Evolutionary conservation across 306 rosid species (phyloP), one percentile per base, ranked within the genome.

Genomic region (Geum urbanum): DNA sequence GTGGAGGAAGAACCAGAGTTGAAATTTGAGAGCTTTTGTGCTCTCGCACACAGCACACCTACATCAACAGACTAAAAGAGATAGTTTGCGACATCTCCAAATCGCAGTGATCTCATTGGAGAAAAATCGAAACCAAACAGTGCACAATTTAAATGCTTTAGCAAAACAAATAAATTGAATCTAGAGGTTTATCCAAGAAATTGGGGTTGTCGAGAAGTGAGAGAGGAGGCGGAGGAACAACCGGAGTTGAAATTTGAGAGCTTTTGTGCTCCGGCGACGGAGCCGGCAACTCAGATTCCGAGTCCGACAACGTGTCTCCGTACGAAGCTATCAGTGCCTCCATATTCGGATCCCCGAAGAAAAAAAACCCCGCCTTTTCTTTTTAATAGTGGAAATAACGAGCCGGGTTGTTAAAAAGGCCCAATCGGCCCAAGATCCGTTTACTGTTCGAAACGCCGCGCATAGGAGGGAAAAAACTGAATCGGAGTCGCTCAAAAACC

Each of bases 261-360:
- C 9, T 27, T 51, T 50, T 66, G 48, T 22, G 18, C 4, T 82
- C 53, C 62, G 77, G 74, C 63, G 22, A 16, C 24, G 80, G 67
- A 1, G 53, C 64, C 1, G 32, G 54, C 24, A 84, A 72, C 46
- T 90, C 92, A 18, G 79, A 65, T 70, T 84, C 96, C 0, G 92
- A 78, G 63, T 83, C 91, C 55, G 96, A 92, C 43, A 86, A 82
- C 18, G 74, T 69, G 74, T 81, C 88, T 19, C 96, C 96, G 69
- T 90, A 92, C 24, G 90, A 84, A 20, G 89, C 81, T 63, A 54
- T 76, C 76, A 90, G 61, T 59, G 97, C 96, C 44, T 94, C 97
- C 97, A 90, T 94, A 46, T 18, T 39, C 60, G 61, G 62, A 43
- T 0, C 6, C 2, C 63, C 18, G 63, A 3, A 14, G 15, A 58